Evolutionary conservation across 306 rosid genomes (phyloP), one percentile per base, ranked within the genome.

Genomic region (Acacia confusa): DNA sequence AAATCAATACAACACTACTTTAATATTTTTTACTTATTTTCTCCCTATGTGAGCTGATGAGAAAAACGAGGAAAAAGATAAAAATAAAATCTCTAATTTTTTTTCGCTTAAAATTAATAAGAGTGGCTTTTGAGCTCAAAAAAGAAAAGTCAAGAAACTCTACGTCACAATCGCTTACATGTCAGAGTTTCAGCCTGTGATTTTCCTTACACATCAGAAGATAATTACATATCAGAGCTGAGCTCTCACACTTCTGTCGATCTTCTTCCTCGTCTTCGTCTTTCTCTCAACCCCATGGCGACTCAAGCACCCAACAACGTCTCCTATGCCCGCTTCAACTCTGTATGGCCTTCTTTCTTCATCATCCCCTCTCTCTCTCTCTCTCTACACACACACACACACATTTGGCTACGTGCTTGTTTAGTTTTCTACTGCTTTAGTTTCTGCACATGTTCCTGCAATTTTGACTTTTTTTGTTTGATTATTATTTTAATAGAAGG

Each of bases 301-400:
- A 72, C 52, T 66, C 76, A 80, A 77, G 24, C 79, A 41, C 48
- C 83, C 19, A 82, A 34, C 58, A 74, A 74, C 57, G 72, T 66
- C 50, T 7, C 68, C 25, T 77, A 17, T 60, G 64, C 40, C 27
- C 77, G 17, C 30, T 27, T 22, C 9, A 30, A 11, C 77, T 44
- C 66, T 66, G 88, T 89, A 72, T 73, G 90, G 66, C 68, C 58
- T 28, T 77, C 61, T 81, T 22, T 20, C 34, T 73, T 17, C 9
- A 11, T 11, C 10, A 2, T 3, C 50, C 12, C 7, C 2, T 52
- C 60, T 52, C 24, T n/a, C 25, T n/a, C 63, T 20, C n/a, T 53
- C 3, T 55, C 12, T 53, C 7, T 17, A 20, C 20, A 1, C 2
- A 7, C 0, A 53, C 2, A 8, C 9, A 55, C 9, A 19, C 12